Conservation (phyloP, 768 basidiomycete species). For the Rhodotorula kratochvilovae region DNA sequence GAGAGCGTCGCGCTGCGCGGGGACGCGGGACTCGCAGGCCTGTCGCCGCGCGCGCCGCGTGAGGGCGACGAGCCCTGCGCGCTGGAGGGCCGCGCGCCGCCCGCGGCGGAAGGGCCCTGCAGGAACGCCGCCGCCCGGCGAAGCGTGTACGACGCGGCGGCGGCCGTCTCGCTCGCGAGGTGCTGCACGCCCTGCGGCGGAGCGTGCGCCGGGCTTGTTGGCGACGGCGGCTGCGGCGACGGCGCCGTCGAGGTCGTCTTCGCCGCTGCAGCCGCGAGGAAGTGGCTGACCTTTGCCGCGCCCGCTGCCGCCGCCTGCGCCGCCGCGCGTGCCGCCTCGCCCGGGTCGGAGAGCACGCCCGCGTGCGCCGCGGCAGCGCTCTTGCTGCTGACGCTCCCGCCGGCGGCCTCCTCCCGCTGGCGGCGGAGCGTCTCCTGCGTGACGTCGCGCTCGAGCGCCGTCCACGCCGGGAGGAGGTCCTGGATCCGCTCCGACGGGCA, state of each 20-base stretch:
- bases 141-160: slow-evolving; percentile 17
- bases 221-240: neutral
- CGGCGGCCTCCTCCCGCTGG: neutral
- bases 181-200: slow-evolving; percentile 1
- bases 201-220: neutral
- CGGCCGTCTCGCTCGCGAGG: slow-evolving; percentile 15
- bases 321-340: neutral
- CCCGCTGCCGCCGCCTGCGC: neutral
- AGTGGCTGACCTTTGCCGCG: slow-evolving; percentile 19
- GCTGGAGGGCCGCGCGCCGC: neutral
- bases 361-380: neutral
- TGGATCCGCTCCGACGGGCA: slow-evolving; percentile 76
- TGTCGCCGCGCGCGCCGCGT: neutral
- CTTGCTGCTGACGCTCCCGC: neutral
- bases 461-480: slow-evolving; percentile 74
- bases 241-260: neutral
- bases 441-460: slow-evolving; percentile 63
- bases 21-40: neutral
- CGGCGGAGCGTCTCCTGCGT: neutral
- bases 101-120: neutral
- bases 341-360: neutral
- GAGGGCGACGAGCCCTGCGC: too few species aligned
- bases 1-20: neutral
- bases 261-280: slow-evolving; percentile 24
- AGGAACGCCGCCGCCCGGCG: slow-evolving; percentile 28